Conservation (phyloP, 75 land plant species). For the Adiantum capillusveneris region DNA sequence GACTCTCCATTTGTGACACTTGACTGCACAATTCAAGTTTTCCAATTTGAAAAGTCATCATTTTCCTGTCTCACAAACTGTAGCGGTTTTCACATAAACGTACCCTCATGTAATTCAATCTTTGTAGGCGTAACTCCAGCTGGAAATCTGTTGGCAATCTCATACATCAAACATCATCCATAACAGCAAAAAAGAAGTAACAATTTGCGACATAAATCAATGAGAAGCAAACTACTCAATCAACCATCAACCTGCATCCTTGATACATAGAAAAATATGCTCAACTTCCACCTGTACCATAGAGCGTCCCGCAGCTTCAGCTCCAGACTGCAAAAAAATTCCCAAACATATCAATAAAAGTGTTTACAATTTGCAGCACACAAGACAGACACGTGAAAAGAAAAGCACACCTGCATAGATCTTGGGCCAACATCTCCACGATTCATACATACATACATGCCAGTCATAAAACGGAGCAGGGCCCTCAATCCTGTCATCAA, state of each 20-base stretch:
- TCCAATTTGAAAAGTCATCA: too few relatives aligned
- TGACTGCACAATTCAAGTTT: conserved; percentile 49
- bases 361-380: too few relatives aligned
- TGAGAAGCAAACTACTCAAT: not conserved
- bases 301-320: conserved; percentile 79
- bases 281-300: conserved; percentile 69
- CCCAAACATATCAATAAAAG: not conserved
- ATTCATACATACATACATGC: conserved; percentile 88
- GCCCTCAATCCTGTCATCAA: conserved; percentile 70
- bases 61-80: too few relatives aligned
- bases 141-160: conserved; percentile 56
- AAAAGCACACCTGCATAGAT: conserved; percentile 58
- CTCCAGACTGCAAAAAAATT: conserved; percentile 35
- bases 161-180: too few relatives aligned
- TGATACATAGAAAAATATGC: conserved; percentile 91
- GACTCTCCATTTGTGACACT: conserved; percentile 67
- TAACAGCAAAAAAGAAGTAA: not conserved
- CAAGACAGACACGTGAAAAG: too few relatives aligned
- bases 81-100: too few relatives aligned
- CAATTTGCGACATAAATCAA: not conserved
- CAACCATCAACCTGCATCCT: conserved; percentile 72
- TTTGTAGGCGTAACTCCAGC: conserved; percentile 91
- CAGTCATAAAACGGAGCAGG: conserved; percentile 96
- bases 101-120: conserved; percentile 85
- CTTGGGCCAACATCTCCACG: conserved; percentile 85